phyloP scores from a whole-genome alignment of 371 early-diverging fungal species.

The Rhizomucor miehei region DNA sequence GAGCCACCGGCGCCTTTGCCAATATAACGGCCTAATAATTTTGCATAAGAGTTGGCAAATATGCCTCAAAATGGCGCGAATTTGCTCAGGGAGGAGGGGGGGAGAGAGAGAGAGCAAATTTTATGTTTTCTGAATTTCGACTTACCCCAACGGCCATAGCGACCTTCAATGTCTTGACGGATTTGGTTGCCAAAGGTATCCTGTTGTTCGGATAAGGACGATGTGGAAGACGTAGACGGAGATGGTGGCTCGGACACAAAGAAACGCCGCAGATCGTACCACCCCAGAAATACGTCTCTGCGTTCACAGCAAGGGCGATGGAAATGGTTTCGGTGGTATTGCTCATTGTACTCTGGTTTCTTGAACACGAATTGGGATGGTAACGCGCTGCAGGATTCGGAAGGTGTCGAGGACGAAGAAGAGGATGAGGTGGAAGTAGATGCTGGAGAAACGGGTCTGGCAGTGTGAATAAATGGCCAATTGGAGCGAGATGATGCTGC shows the following conservation, averaged over 20 bases:
- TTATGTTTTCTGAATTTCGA: no score
- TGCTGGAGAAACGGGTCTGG: conserved; percentile 22
- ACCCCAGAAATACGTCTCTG: conserved; percentile 15
- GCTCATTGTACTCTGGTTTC: conserved; percentile 37
- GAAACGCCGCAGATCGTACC: conserved; percentile 26
- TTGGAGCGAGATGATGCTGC: conserved; percentile 15
- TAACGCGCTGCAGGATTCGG: conserved; percentile 12
- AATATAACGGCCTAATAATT: conserved; percentile 54
- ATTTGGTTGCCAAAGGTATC: conserved; percentile 26
- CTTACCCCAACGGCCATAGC: conserved; percentile 34
- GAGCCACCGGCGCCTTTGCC: conserved; percentile 79
- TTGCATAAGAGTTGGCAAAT: conserved; percentile 6
- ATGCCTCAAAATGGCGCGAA: conserved; percentile 20
- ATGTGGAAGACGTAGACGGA: no score
- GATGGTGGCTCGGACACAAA: conserved; percentile 10
- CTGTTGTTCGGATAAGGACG: no score
- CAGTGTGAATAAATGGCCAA: conserved; percentile 6
- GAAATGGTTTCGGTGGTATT: conserved; percentile 38
- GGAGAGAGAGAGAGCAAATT: no score
- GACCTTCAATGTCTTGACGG: conserved; percentile 25
- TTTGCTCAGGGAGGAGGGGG: no score
- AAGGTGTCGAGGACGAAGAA: conserved; percentile 8
- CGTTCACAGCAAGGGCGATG: conserved; percentile 16
- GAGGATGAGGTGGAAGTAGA: conserved; percentile 13
- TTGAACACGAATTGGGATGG: conserved; percentile 40